Conservation (phyloP, 192 early-diverging fungal species). For the Backusella morwellensis region DNA sequence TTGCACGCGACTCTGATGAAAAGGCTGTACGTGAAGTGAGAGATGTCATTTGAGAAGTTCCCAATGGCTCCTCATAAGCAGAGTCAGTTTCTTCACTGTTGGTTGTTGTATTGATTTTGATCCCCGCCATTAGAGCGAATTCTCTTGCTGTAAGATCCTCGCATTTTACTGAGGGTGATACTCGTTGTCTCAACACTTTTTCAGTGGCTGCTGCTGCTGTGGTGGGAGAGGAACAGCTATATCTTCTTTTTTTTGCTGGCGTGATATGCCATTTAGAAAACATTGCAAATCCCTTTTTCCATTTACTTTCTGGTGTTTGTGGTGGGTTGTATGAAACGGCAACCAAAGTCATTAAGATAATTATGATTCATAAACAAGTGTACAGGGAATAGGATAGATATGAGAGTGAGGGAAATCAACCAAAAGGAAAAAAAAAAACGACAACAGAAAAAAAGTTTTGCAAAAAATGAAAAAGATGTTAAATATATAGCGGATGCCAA, state of each 20-base stretch:
- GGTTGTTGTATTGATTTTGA: conserved; percentile 15
- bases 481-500: background rate
- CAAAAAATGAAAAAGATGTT: background rate
- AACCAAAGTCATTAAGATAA: conserved; percentile 14
- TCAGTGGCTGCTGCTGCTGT: conserved; percentile 20
- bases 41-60: conserved; percentile 11
- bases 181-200: conserved; percentile 15
- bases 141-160: conserved; percentile 36
- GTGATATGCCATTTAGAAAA: conserved; percentile 13
- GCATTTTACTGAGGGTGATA: conserved; percentile 11
- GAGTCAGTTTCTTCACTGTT: background rate
- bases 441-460: background rate
- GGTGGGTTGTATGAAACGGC: conserved; percentile 14
- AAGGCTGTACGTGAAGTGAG: background rate
- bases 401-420: background rate
- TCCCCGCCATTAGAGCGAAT: conserved; percentile 34
- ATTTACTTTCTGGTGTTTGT: conserved; percentile 12
- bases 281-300: conserved; percentile 12
- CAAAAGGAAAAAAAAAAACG: background rate
- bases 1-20: conserved; percentile 6
- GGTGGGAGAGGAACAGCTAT: conserved; percentile 6
- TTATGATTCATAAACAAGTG: conserved; percentile 2
- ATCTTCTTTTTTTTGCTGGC: background rate
- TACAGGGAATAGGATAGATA: background rate
- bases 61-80: background rate